Conservation (phyloP, 805 yeast species). For the Metschnikowia aberdeeniae region DNA sequence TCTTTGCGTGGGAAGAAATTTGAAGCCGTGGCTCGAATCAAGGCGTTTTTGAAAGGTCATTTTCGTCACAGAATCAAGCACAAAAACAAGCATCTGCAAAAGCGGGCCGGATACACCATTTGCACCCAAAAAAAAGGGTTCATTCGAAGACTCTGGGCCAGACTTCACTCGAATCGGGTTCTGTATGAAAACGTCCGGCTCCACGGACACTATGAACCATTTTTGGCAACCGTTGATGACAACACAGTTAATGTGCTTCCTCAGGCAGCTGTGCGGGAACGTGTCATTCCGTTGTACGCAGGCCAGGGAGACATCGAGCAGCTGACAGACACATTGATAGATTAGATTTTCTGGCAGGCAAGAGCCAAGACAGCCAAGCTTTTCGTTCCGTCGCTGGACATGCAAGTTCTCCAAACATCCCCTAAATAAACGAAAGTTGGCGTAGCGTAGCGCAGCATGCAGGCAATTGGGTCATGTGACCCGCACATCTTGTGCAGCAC, state of each 20-base stretch:
- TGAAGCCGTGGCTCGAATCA: not conserved
- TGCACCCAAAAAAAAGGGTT: not conserved
- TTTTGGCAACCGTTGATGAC: not conserved
- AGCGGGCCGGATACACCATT: not conserved
- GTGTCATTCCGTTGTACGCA: not conserved
- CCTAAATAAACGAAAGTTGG: too few species aligned
- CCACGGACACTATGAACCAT: not conserved
- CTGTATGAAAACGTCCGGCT: not conserved
- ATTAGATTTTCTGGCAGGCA: not conserved
- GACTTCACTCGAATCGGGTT: not conserved
- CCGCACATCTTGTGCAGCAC: not conserved
- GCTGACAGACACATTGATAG: slow-evolving; percentile 2
- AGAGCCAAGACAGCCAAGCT: not conserved
- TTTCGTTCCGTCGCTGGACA: too few species aligned
- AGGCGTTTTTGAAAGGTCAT: not conserved
- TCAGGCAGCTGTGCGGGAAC: too few species aligned
- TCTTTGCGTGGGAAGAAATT: too few species aligned
- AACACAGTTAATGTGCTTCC: not conserved
- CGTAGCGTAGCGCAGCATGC: too few species aligned
- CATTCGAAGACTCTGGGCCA: not conserved
- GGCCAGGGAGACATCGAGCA: not conserved
- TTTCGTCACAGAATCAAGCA: not conserved
- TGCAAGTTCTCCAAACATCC: too few species aligned
- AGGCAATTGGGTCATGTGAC: not conserved
- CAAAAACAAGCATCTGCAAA: too few species aligned